Conservation (phyloP, 1,139 yeast species). For the Lodderomyces orthopsilosis region DNA sequence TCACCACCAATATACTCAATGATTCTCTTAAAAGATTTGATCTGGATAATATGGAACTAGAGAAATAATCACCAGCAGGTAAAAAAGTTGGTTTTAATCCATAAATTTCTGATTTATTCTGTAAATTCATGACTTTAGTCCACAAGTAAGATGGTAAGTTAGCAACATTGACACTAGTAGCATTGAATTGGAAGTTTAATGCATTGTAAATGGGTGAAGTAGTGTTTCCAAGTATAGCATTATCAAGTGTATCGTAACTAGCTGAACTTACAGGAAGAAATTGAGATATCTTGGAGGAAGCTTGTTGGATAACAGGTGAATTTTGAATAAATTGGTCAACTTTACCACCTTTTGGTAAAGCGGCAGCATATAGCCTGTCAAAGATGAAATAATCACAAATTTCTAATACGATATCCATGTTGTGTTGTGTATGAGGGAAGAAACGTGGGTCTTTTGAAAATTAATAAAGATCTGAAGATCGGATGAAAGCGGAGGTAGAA, state of each 20-base stretch:
- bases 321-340: slow-evolving; percentile 17
- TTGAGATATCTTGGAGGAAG: slow-evolving; percentile 4
- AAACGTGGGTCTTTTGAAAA: slow-evolving; percentile 2
- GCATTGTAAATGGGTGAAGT: background rate
- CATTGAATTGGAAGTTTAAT: slow-evolving; percentile 3
- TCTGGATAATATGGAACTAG: slow-evolving; percentile 66
- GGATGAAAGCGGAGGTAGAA: no score
- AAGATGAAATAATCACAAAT: slow-evolving; percentile 65
- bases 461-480: background rate
- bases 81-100: slow-evolving; percentile 35
- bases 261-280: slow-evolving; percentile 1
- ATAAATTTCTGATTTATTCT: slow-evolving; percentile 36
- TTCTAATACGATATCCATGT: slow-evolving; percentile 90
- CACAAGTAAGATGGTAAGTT: slow-evolving; percentile 10
- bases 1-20: slow-evolving; percentile 64
- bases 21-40: slow-evolving; percentile 70
- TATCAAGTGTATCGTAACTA: background rate
- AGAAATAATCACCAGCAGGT: slow-evolving; percentile 50
- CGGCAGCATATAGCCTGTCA: slow-evolving; percentile 66
- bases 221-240: background rate
- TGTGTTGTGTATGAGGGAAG: background rate
- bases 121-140: slow-evolving; percentile 23
- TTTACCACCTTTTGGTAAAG: slow-evolving; percentile 35
- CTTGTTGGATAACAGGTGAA: slow-evolving; percentile 6
- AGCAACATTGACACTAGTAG: slow-evolving; percentile 13